Conservation (phyloP, 352 stramenopile species). For the Phytopythium vexans region DNA sequence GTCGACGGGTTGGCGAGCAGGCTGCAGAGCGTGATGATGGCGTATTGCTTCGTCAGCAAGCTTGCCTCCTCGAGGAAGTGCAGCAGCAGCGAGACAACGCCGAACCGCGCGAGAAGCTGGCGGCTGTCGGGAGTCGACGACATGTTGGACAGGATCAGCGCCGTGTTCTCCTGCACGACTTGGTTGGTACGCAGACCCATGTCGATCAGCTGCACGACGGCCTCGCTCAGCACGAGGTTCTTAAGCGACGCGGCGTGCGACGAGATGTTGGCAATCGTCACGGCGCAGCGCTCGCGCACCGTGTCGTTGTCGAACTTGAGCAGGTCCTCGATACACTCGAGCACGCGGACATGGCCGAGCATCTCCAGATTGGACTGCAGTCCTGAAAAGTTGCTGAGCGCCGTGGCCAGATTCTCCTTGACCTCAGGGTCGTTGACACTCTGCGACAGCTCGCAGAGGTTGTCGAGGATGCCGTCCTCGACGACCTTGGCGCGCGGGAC, state of each 20-base stretch:
- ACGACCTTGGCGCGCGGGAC: conserved; percentile 68
- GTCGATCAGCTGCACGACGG: conserved; percentile 63
- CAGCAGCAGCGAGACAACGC: conserved; percentile 64
- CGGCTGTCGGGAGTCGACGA: conserved; percentile 53
- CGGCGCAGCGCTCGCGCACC: conserved; percentile 64
- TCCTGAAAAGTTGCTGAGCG: conserved; percentile 79
- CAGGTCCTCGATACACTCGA: conserved; percentile 73
- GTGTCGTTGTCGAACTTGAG: conserved; percentile 67
- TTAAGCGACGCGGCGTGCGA: conserved; percentile 56
- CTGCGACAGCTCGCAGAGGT: conserved; percentile 61
- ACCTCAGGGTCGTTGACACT: conserved; percentile 30
- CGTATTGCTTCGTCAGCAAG: conserved; percentile 55
- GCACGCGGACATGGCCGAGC: conserved; percentile 58
- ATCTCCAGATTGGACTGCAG: conserved; percentile 62
- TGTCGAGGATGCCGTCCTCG: conserved; percentile 79
- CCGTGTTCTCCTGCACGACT: conserved; percentile 69
- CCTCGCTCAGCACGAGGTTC: conserved; percentile 62
- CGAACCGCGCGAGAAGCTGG: conserved; percentile 52
- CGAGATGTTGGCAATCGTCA: conserved; percentile 77
- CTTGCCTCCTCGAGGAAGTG: conserved; percentile 61
- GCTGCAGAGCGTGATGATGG: conserved; percentile 67
- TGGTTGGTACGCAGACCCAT: conserved; percentile 46
- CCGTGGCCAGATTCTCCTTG: conserved; percentile 62
- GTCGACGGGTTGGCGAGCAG: conserved; percentile 52
- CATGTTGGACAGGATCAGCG: conserved; percentile 75